These are phyloP conservation scores for Phytophthora aleatoria DNA, from an alignment of 352 stramenopile genomes.

Conservation along the genomic window DNA sequence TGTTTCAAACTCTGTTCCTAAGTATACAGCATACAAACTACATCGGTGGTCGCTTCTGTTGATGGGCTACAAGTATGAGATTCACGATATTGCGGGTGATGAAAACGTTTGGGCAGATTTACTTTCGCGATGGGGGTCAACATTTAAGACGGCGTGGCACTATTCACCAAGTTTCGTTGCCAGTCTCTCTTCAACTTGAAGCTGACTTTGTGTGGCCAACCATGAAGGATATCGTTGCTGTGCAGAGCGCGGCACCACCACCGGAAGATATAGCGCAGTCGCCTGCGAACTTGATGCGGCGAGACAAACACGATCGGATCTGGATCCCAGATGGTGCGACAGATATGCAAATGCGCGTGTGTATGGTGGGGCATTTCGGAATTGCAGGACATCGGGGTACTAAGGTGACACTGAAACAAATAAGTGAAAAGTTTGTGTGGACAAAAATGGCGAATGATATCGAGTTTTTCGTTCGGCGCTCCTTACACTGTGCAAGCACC, in stretches of 20 bases:
- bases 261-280: background rate
- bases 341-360: slow-evolving; percentile 30
- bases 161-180: background rate
- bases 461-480: background rate
- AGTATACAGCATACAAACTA: background rate
- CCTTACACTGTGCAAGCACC: background rate
- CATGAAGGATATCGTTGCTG: background rate
- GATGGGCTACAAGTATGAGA: slow-evolving; percentile 15
- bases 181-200: background rate
- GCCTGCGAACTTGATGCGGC: background rate
- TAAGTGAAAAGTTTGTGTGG: background rate
- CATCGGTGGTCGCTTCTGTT: slow-evolving; percentile 2
- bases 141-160: background rate
- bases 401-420: background rate
- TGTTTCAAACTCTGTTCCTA: background rate
- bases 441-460: background rate
- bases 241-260: background rate
- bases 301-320: background rate
- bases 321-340: slow-evolving; percentile 14
- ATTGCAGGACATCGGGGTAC: slow-evolving; percentile 21
- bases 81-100: slow-evolving; percentile 13
- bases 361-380: slow-evolving; percentile 33
- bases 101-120: slow-evolving; percentile 15
- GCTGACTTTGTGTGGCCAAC: slow-evolving; percentile 6
- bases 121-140: slow-evolving; percentile 8